Evolutionary conservation across 1,139 yeast species (phyloP), one percentile per base, ranked within the genome.

Genomic region (Eremothecium gossypii): DNA sequence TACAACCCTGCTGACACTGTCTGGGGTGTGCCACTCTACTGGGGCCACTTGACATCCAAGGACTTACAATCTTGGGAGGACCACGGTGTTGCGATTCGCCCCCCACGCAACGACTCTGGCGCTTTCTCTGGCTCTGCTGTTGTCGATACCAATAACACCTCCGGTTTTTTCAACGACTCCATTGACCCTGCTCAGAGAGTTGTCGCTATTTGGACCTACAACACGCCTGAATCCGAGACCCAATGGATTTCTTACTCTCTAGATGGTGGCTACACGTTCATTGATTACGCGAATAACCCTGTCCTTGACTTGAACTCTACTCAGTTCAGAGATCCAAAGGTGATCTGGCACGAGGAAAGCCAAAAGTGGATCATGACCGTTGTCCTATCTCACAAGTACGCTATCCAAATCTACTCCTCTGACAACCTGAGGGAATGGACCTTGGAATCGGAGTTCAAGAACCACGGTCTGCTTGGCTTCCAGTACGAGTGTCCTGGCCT

Each of bases 291-390:
- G 5, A 42, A 48, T 7, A 65, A 63, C 51, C 68, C 68, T 10
- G 68, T 66, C 8, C 44, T 67, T 9, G 58, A 61, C 36, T 44
- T 58, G 33, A 54, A 57, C 43, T 45, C 57, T 9, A 44, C 61
- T 2, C 61, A 65, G 34, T 66, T 65, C 49, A 58, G 71, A 40
- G 71, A 67, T 46, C 71, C 71, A 11, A 65, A 66, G 48, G 71
- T 67, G 4, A 54, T 64, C 40, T 66, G 69, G 68, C 63, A 63
- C 39, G 60, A 50, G 11, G 56, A 53, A 29, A 48, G 60, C 8
- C 37, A 51, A 29, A 54, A 58, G 41, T 67, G 70, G 70, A 51
- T 65, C 34, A 63, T 66, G 67, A 55, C 59, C 4, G 57, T 63
- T 26, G 68, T 65, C 10, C 48, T 54, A 34, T 45, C 67, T 7